Base-by-base conservation (phyloP, 108 stramenopile genomes). In the Mayamaea pseudoterrestris region DNA sequence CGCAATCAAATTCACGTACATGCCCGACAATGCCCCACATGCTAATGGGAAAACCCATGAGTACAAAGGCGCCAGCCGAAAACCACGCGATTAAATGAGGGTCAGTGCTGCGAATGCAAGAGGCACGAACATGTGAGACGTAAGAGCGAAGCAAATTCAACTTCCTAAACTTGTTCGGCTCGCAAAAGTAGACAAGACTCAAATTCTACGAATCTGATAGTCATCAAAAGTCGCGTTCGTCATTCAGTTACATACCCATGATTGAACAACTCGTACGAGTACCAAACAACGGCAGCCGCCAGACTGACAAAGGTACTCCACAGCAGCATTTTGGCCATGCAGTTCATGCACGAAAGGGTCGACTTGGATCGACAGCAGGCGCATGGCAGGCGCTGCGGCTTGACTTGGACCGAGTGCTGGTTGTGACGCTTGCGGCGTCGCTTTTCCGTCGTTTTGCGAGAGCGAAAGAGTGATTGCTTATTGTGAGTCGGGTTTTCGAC, bases 11-110 rank as follows among this genome's bases (percentile, higher is more conserved):
- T n/a, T n/a, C n/a, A n/a, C n/a, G n/a, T n/a, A n/a, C n/a, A n/a
- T n/a, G 92, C 68, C 62, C 61, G 27, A 81, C 72, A 42, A 93
- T 90, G 6, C 85, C 83, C 27, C 69, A 76, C 50, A 94, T 80
- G 34, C 69, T 64, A 39, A 94, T 84, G 0, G 93, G 93, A 28
- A 94, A 92, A 27, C 90, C 90, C 12, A 92, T 47, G 22, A 92
- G 48, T 4, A 92, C 90, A 66, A 92, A 92, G 27, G 80, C 85
- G 20, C 84, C 90, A 2, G 90, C 90, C 0, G 74, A 76, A 47
- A 87, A 87, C 90, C 90, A 92, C 0, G 85, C 79, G 50, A 92
- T 84, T 22, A 87, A 66, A 65, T 92, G 90, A 7, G 82, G 74
- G 41, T 92, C 90, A 1, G 71, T 82, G 6, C 73, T 72, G 46